These are phyloP conservation scores for Aulographum hederae DNA, from an alignment of 2,329 filamentous ascomycete species.

Conservation along the genomic window DNA sequence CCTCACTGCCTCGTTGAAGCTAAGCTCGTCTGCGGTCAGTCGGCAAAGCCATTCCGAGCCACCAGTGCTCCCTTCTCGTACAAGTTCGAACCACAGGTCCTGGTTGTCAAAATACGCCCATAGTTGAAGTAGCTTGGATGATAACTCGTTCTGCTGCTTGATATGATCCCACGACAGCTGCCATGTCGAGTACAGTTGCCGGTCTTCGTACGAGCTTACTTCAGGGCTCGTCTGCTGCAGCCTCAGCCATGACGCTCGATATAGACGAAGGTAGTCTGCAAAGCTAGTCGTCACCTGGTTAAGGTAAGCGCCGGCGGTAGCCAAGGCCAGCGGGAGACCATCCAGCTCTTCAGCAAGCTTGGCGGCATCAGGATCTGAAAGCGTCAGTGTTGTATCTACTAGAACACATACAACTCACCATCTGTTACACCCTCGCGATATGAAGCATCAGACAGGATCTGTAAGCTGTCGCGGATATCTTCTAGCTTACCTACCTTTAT, in stretches of 20 bases:
- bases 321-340: slow-evolving; percentile 27
- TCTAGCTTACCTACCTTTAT: slow-evolving; percentile 18
- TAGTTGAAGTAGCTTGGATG: slow-evolving; percentile 19
- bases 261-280: slow-evolving; percentile 21
- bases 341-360: slow-evolving; percentile 19
- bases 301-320: slow-evolving; percentile 27
- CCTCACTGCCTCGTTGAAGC: slow-evolving; percentile 13
- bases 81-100: slow-evolving; percentile 27
- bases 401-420: slow-evolving; percentile 10
- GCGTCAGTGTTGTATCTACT: slow-evolving; percentile 2
- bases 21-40: slow-evolving; percentile 9
- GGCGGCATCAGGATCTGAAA: slow-evolving; percentile 15
- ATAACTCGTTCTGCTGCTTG: slow-evolving; percentile 11
- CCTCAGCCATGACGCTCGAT: slow-evolving; percentile 19
- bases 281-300: slow-evolving; percentile 17
- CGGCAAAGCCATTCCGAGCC: slow-evolving; percentile 10
- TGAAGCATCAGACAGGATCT: slow-evolving; percentile 15
- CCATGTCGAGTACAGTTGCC: slow-evolving; percentile 17
- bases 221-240: slow-evolving; percentile 15
- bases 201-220: slow-evolving; percentile 15
- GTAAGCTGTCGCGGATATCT: slow-evolving; percentile 12
- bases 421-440: slow-evolving; percentile 8
- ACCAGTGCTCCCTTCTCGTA: slow-evolving; percentile 9
- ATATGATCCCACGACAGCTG: slow-evolving; percentile 21
- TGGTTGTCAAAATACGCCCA: slow-evolving; percentile 25